Percentiles rank a stretch among this genome's conserved stretches.
Conservation (phyloP, 768 basidiomycete genomes). For the Hygrophorus pudorinus region DNA sequence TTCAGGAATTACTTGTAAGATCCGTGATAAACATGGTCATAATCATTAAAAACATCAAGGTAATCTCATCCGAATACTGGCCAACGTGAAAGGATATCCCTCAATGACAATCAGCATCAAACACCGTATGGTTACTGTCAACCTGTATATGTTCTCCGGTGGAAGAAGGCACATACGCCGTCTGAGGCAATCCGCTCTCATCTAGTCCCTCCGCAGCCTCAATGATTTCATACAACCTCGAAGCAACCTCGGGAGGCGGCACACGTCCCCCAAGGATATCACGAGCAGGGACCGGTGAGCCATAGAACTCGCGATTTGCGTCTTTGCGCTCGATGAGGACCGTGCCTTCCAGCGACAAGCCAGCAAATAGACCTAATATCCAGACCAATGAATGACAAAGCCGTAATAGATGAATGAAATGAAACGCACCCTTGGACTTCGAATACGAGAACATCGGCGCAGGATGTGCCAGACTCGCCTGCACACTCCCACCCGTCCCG, state of each 20-base stretch:
- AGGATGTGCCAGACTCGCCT: slow-evolving; percentile 82
- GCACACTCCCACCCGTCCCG: slow-evolving; percentile 87
- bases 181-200: slow-evolving; percentile 69
- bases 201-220: slow-evolving; percentile 93
- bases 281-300: slow-evolving; percentile 76
- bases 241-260: slow-evolving; percentile 95
- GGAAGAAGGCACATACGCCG: slow-evolving; percentile 67
- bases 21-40: too few species aligned
- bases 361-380: slow-evolving; percentile 81
- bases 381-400: background rate
- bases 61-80: too few species aligned
- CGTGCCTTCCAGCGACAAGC: slow-evolving; percentile 90
- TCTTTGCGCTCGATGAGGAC: slow-evolving; percentile 92
- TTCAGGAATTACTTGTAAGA: too few species aligned
- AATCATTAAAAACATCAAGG: too few species aligned
- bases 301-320: slow-evolving; percentile 94
- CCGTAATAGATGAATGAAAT: too few species aligned
- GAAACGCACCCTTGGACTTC: slow-evolving; percentile 87
- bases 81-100: too few species aligned
- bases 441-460: slow-evolving; percentile 98
- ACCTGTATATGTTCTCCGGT: slow-evolving; percentile 48
- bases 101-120: slow-evolving; percentile 79
- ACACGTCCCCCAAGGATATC: slow-evolving; percentile 92
- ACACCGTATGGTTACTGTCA: slow-evolving; percentile 48
- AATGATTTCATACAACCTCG: slow-evolving; percentile 88